Evolutionary conservation across 345 rosid genomes (phyloP), one percentile per base, ranked within the genome.

Genomic region (Euclidium syriacum): DNA sequence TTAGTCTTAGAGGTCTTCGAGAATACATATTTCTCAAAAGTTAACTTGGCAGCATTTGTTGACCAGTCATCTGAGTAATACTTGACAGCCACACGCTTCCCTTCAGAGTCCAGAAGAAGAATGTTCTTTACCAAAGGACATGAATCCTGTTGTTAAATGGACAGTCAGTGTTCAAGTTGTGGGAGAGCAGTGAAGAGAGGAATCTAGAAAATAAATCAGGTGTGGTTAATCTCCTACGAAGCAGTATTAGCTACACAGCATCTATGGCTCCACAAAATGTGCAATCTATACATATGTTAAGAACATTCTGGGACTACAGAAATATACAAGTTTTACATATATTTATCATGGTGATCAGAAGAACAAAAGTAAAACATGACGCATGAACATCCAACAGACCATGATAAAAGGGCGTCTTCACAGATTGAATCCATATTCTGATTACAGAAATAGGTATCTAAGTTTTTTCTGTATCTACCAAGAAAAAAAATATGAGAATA

Each of bases 61-160:
- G 91, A 76, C 95, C 96, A 86, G 18, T 89, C 97, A 80, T 92
- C 95, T 0, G 96, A 82, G 75, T 77, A 92, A 52, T 92, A 92
- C 68, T 80, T 92, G 64, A 85, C 85, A 1, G 94, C 95, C 26
- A 92, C 85, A 44, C 96, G 98, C 67, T 87, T 92, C 51, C 96
- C 98, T 76, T 92, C 94, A 20, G 98, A 85, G 66, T 92, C 98
- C 19, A 92, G 83, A 67, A 92, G 78, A 59, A 92, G 89, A 81
- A 89, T 82, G 77, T 87, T 92, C 73, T 92, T 92, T 15, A 92
- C 80, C 25, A 74, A 58, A 39, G 97, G 95, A 77, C 95, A 89
- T 4, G 75, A 67, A 60, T 85, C 95, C 96, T 91, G 48, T 41
- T 22, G 33, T 57, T 26, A 16, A 23, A 52, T n/a, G 11, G 24